Conservation (phyloP, 257 asterid species). For the Mitragyna speciosa region DNA sequence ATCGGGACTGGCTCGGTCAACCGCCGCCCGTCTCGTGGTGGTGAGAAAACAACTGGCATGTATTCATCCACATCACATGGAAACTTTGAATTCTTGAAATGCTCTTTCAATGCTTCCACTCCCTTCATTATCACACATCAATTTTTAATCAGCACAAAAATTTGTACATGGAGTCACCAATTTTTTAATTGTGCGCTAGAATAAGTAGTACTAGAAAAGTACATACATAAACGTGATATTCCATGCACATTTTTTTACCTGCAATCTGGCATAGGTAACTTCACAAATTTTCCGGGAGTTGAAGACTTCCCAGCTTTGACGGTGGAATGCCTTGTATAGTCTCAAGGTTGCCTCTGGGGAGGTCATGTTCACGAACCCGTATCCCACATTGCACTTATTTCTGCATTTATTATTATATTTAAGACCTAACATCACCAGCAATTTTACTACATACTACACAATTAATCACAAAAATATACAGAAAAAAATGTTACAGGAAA, state of each 20-base stretch:
- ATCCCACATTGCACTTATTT: slow-evolving; percentile 96
- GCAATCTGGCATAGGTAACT: slow-evolving; percentile 94
- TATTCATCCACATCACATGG: slow-evolving; percentile 77
- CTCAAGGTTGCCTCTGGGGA: slow-evolving; percentile 89
- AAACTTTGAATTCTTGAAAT: slow-evolving; percentile 94
- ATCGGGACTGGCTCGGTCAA: slow-evolving; percentile 60
- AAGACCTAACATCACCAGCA: background rate
- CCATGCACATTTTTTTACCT: slow-evolving; percentile 39
- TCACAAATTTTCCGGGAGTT: slow-evolving; percentile 93
- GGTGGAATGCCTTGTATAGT: slow-evolving; percentile 89
- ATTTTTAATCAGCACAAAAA: background rate
- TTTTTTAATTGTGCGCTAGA: background rate
- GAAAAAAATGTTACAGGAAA: background rate
- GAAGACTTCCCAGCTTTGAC: slow-evolving; percentile 91
- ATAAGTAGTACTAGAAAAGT: background rate
- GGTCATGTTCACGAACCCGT: slow-evolving; percentile 99
- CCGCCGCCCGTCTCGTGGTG: slow-evolving; percentile 75
- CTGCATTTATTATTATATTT: slow-evolving; percentile 28
- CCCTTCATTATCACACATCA: slow-evolving; percentile 41
- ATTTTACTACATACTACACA: background rate
- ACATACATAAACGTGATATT: background rate
- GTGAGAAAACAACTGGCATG: slow-evolving; percentile 87
- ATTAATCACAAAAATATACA: background rate
- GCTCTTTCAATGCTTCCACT: slow-evolving; percentile 79
- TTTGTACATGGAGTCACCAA: background rate